Percentiles rank a stretch among this genome's conserved stretches.
Evolutionary conservation across 2,329 filamentous ascomycete species (phyloP).

Genomic region (Aureobasidium sp.): DNA sequence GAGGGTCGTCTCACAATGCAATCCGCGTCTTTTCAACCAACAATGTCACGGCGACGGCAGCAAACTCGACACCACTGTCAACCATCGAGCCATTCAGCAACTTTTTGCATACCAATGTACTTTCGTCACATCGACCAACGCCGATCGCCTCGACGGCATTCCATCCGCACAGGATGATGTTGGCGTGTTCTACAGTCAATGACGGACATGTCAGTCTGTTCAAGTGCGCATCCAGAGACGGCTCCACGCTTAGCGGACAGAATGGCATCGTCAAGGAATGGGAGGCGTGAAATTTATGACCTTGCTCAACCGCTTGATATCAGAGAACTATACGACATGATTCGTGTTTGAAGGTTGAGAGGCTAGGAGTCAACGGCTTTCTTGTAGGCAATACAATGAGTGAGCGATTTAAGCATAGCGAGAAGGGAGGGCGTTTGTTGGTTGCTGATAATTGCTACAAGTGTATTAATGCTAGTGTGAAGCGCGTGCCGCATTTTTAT

Average conservation of each 20-base stretch:
- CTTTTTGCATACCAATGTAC: conserved; percentile 23
- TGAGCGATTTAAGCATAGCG: neutral
- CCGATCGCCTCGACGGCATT: conserved; percentile 87
- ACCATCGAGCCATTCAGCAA: conserved; percentile 83
- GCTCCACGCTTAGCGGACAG: neutral
- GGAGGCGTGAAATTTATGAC: conserved; percentile 5
- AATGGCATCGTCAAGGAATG: conserved; percentile 14
- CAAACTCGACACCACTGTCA: conserved; percentile 52
- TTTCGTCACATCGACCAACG: conserved; percentile 53
- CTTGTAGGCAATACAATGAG: neutral
- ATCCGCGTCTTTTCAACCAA: conserved; percentile 18
- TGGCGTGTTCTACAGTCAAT: conserved; percentile 77
- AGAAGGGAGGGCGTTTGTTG: neutral
- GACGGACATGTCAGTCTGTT: conserved; percentile 90
- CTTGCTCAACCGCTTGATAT: neutral
- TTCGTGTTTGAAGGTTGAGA: neutral
- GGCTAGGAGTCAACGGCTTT: neutral
- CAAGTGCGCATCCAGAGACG: conserved; percentile 23
- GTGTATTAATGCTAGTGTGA: neutral
- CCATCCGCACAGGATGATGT: conserved; percentile 86
- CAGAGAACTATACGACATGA: neutral
- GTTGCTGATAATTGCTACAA: neutral
- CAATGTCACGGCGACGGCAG: conserved; percentile 10
- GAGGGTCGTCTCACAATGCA: conserved; percentile 17
- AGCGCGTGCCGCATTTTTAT: neutral